A percentile compares a stretch with the other conserved stretches of the same genome.
Conservation (phyloP, 805 yeast genomes). For the Myxozyma mucilagina region DNA sequence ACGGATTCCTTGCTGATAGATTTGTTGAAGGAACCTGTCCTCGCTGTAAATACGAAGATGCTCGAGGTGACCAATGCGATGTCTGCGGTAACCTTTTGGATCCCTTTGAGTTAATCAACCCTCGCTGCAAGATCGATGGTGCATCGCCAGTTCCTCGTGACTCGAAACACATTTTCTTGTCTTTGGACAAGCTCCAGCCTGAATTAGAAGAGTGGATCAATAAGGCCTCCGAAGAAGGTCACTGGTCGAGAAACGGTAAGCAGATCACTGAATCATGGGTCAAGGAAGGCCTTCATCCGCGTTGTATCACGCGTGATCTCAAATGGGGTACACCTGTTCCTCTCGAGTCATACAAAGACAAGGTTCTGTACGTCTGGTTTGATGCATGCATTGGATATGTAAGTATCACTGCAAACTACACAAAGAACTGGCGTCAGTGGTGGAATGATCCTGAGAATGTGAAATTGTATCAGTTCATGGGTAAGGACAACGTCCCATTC, state of each 20-base stretch:
- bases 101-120: conserved; percentile 90
- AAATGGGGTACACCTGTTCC: conserved; percentile 99
- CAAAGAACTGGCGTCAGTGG: conserved; percentile 82
- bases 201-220: conserved; percentile 71
- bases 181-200: conserved; percentile 80
- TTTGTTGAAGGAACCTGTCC: conserved; percentile 98
- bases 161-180: conserved; percentile 82
- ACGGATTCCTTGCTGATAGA: conserved; percentile 92
- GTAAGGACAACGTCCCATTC: conserved; percentile 98
- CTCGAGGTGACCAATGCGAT: conserved; percentile 99
- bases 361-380: conserved; percentile 97
- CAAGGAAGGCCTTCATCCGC: conserved; percentile 86
- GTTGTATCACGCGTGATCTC: conserved; percentile 96
- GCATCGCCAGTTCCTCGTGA: conserved; percentile 76
- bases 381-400: conserved; percentile 98
- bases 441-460: conserved; percentile 94
- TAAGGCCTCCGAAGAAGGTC: conserved; percentile 66
- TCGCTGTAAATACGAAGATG: conserved; percentile 90
- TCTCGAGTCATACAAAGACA: conserved; percentile 75
- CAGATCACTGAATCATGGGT: conserved; percentile 92
- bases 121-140: conserved; percentile 91
- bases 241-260: conserved; percentile 89
- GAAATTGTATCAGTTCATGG: conserved; percentile 93
- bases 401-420: conserved; percentile 92
- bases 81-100: conserved; percentile 86